Evolutionary conservation across 2,329 filamentous ascomycete genomes (phyloP).

Genomic region (Talaromyces albobiverticillius): DNA sequence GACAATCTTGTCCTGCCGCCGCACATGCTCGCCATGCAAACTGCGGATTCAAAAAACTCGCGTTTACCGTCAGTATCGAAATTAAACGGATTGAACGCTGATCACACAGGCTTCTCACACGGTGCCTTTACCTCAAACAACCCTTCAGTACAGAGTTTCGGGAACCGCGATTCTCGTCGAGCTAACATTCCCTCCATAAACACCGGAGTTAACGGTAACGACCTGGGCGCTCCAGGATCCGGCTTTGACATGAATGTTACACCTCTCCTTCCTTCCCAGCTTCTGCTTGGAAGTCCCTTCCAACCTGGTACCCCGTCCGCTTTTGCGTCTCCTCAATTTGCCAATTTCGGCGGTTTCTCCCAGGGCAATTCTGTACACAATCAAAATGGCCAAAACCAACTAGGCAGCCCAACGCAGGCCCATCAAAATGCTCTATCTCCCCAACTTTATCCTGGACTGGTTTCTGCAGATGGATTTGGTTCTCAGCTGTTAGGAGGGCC

Average conservation of each 20-base stretch:
- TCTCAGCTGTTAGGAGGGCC: conserved; percentile 76
- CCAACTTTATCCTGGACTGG: conserved; percentile 77
- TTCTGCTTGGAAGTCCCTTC: conserved; percentile 93
- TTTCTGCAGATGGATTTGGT: conserved; percentile 80
- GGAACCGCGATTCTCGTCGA: conserved; percentile 79
- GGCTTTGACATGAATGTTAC: conserved; percentile 99
- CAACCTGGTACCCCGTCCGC: conserved; percentile 89
- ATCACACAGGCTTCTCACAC: conserved; percentile 88
- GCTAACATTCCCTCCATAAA: conserved; percentile 88
- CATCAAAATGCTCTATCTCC: conserved; percentile 67
- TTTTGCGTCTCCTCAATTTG: conserved; percentile 89
- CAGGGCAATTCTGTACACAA: conserved; percentile 56
- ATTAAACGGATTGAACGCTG: conserved; percentile 65
- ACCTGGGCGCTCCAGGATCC: conserved; percentile 82
- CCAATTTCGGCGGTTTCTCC: conserved; percentile 75
- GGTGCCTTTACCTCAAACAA: conserved; percentile 86
- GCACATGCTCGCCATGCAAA: conserved; percentile 87
- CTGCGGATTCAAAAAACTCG: conserved; percentile 63
- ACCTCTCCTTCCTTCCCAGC: conserved; percentile 86
- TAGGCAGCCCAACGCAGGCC: conserved; percentile 73
- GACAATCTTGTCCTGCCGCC: conserved; percentile 78
- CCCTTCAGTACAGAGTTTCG: conserved; percentile 69
- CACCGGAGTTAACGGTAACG: conserved; percentile 67
- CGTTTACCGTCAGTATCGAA: conserved; percentile 76
- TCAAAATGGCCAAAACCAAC: conserved; percentile 57